These are phyloP conservation scores for Anacardium occidentale DNA, from an alignment of 345 rosid species.

Conservation along the genomic window DNA sequence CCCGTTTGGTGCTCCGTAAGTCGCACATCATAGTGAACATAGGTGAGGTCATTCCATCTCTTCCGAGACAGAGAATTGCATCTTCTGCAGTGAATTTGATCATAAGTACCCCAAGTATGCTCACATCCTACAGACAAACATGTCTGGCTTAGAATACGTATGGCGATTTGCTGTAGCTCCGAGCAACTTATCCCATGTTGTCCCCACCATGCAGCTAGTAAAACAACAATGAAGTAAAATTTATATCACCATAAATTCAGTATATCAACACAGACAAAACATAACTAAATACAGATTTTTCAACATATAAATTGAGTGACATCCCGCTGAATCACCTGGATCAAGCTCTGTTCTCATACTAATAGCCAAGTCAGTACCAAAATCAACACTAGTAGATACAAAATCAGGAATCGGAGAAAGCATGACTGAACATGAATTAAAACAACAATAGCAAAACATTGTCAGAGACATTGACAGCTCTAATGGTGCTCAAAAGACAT, in stretches of 20 bases:
- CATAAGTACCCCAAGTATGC: conserved; percentile 67
- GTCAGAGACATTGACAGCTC: not conserved
- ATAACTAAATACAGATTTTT: conserved; percentile 1
- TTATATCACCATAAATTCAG: conserved; percentile 11
- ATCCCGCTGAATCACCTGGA: conserved; percentile 54
- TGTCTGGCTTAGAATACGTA: conserved; percentile 82
- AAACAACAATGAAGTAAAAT: conserved; percentile 16
- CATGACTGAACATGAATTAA: not conserved
- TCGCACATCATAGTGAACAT: conserved; percentile 75
- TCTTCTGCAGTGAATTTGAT: conserved; percentile 53
- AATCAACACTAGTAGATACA: conserved; percentile 73
- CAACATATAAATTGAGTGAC: conserved; percentile 5
- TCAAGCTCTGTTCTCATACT: conserved; percentile 82
- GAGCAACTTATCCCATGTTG: conserved; percentile 78
- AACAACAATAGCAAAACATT: not conserved
- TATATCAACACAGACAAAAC: conserved; percentile 1
- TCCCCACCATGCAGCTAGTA: conserved; percentile 83
- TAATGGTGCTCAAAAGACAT: not conserved
- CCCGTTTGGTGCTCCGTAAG: conserved; percentile 54
- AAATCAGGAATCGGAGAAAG: conserved; percentile 70
- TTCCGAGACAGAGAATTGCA: conserved; percentile 50
- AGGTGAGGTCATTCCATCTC: conserved; percentile 58
- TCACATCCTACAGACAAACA: conserved; percentile 76
- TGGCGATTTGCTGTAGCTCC: conserved; percentile 83
- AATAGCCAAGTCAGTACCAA: conserved; percentile 81